phyloP scores from a whole-genome alignment of 2,329 filamentous ascomycete genomes.

The Ceratocystis lukuohia region DNA sequence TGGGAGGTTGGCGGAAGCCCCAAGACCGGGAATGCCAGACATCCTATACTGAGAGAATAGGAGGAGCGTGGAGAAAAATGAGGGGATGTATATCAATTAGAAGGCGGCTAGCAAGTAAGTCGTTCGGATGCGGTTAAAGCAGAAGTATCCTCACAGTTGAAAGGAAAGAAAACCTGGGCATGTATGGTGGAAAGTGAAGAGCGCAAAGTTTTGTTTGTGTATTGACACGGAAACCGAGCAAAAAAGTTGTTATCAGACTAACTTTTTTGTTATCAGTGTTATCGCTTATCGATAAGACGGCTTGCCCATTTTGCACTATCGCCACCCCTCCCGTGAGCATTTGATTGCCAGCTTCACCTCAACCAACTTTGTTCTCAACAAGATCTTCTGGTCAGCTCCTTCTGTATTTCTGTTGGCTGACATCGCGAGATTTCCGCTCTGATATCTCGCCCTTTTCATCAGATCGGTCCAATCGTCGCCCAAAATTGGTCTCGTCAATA shows the following conservation, averaged over 20 bases:
- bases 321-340: slow-evolving; percentile 1
- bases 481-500: not conserved
- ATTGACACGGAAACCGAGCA: slow-evolving; percentile 13
- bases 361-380: too few species aligned
- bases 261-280: not conserved
- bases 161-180: not conserved
- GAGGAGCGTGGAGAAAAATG: not conserved
- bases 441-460: too few species aligned
- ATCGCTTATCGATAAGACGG: slow-evolving; percentile 15
- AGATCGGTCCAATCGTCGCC: too few species aligned
- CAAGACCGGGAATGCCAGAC: slow-evolving; percentile 14
- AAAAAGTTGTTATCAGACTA: slow-evolving; percentile 15
- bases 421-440: too few species aligned
- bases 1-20: not conserved
- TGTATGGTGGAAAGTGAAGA: not conserved
- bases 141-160: not conserved
- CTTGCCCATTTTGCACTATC: not conserved
- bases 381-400: not conserved
- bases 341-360: not conserved
- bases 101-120: not conserved
- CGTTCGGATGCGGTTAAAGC: not conserved
- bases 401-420: too few species aligned
- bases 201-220: slow-evolving; percentile 5
- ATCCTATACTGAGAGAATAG: not conserved
- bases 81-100: not conserved